These are phyloP conservation scores for Sextonia rubra DNA, from an alignment of 164 flowering plant genomes.

Conservation along the genomic window DNA sequence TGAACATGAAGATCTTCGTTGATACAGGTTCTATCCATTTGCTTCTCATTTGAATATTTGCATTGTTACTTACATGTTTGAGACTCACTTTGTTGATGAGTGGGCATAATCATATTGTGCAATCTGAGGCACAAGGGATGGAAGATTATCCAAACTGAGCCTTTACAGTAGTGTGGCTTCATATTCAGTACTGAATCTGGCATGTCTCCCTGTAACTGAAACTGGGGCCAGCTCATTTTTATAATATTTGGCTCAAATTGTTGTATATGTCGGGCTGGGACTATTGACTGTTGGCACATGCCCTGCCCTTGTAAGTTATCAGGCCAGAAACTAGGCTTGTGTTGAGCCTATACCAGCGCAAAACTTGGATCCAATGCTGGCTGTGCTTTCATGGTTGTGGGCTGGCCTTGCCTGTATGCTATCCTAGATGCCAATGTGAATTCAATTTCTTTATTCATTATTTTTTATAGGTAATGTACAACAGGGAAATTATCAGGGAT, in stretches of 20 bases:
- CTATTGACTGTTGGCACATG: neutral
- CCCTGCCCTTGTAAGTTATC: neutral
- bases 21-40: constrained; percentile 74
- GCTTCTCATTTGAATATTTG: constrained; percentile 3
- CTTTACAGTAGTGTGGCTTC: neutral
- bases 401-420: too few relatives aligned
- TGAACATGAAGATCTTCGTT: constrained; percentile 99
- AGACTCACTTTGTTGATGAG: constrained; percentile 5
- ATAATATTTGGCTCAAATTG: neutral
- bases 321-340: neutral
- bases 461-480: too few relatives aligned
- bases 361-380: too few relatives aligned
- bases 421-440: too few relatives aligned
- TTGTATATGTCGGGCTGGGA: neutral
- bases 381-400: too few relatives aligned
- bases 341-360: too few relatives aligned
- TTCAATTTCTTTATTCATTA: too few relatives aligned
- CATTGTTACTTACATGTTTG: neutral
- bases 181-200: neutral
- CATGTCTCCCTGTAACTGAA: neutral
- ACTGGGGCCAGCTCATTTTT: neutral
- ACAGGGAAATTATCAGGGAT: too few relatives aligned
- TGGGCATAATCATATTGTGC: neutral
- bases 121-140: neutral
- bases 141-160: neutral